Base-by-base conservation (phyloP, 2,329 filamentous ascomycete genomes). In the Penicillium sp. region DNA sequence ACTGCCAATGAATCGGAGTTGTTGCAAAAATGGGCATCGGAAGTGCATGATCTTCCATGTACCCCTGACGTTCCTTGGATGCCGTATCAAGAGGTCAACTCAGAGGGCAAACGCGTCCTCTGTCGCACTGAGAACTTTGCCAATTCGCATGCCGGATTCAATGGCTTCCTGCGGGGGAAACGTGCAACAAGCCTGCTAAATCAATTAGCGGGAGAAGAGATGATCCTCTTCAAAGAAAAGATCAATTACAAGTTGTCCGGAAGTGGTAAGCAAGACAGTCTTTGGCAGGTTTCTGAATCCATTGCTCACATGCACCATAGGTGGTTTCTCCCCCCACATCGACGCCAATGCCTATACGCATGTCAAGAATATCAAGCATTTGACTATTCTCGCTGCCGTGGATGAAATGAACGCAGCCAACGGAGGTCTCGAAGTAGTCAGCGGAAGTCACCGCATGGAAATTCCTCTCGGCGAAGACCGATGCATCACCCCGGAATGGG, bases 181-280 rank as follows among this genome's bases (percentile, higher is more conserved):
- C 65, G 67, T 16, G 60, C 74, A 1, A 49, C 58, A 1, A 63
- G 60, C 22, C 56, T 74, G 14, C 64, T 77, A 2, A 49, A 64
- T 21, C 70, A 74, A 48, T 48, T 76, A 14, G 70, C 71, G 1
- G 59, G 68, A 1, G 71, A 75, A 47, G 67, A 73, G 5, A 76
- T 77, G 72, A 53, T 75, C 16, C 65, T 77, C 1, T 77, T 77
- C 65, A 77, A 77, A 42, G 74, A 77, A 52, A 77, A 77, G 60
- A 76, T 77, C 49, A 76, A 76, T 55, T 76, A 77, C 59, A 75
- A 77, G 55, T 63, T 75, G 6, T 65, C 73, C 2, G 73, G 70
- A n/a, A 74, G 73, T 53, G 74, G 72, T 66, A 46, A 47, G 55
- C n/a, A 11, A 4, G 9, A 11, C 36, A 7, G 14, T 13, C 6